Base-by-base conservation (phyloP, 2,329 filamentous ascomycete genomes). In the Fusarium staphyleae region DNA sequence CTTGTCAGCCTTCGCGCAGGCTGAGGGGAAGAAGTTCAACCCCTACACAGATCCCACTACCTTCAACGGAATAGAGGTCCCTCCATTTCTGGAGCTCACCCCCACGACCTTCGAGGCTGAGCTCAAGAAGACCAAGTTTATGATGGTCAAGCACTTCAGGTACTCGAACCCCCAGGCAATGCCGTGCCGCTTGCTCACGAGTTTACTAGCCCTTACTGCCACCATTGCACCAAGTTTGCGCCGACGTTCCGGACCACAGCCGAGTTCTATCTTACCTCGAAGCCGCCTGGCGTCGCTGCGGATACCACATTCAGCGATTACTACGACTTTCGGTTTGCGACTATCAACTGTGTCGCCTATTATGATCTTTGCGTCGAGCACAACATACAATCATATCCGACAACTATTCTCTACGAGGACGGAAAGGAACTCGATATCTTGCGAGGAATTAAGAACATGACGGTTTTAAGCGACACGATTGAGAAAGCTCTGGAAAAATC, bases 261-360 rank as follows among this genome's bases (percentile, higher is more conserved):
- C 80, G 95, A 99, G 77, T 97, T 87, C 74, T 99, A 97, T 78
- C 79, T 91, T 77, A 97, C 93, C 30, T 95, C 91, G 30, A 87
- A 91, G 66, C 88, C 89, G 13, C 77, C 87, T 71, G 66, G 78
- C 76, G 66, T 78, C 73, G 63, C 83, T 77, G 75, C 82, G 76
- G 66, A 84, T 75, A 76, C 81, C 33, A 74, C 76, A 22, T 97
- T 97, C 69, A 86, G 87, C 26, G 81, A 87, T 48, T 95, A 87
- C 72, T 98, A 98, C 75, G 86, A 93, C 74, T 93, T 96, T 74
- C 87, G 90, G 66, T 97, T 99, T 69, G 93, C 83, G 24, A 85
- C 83, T 52, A 76, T 99, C 60, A 91, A 99, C 75, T 99, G 95
- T 74, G 77, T 92, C 45, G 90, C 90, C 24, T 90, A 87, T 70